These are phyloP conservation scores for Candida sp. DNA, from an alignment of 1,139 yeast genomes.

Conservation along the genomic window DNA sequence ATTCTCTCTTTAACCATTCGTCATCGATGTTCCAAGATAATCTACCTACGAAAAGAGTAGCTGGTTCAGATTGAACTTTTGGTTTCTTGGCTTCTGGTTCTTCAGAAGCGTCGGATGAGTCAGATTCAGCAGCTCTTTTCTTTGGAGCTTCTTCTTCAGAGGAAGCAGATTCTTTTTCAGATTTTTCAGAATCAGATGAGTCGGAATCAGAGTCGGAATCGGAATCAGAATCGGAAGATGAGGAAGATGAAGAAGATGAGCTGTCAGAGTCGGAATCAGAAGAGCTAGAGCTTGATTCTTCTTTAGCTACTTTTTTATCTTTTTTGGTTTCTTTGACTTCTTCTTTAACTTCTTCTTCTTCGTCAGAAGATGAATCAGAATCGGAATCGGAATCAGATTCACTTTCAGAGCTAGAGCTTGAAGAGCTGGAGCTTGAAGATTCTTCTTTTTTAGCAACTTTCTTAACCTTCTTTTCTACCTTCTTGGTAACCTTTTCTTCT, in stretches of 20 bases:
- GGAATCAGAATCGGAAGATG: slow-evolving; percentile 13
- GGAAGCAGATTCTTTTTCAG: slow-evolving; percentile 13
- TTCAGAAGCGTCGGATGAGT: slow-evolving; percentile 30
- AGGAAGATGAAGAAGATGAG: slow-evolving; percentile 7
- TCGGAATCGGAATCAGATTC: slow-evolving; percentile 6
- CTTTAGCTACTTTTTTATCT: slow-evolving; percentile 6
- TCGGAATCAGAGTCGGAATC: slow-evolving; percentile 16
- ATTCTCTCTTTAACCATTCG: slow-evolving; percentile 87
- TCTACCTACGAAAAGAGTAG: slow-evolving; percentile 94
- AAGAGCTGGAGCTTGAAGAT: slow-evolving; percentile 19
- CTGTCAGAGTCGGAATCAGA: slow-evolving; percentile 21
- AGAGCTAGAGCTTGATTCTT: slow-evolving; percentile 6
- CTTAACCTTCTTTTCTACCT: slow-evolving; percentile 14
- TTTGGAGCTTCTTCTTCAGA: slow-evolving; percentile 18
- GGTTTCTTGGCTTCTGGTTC: slow-evolving; percentile 35
- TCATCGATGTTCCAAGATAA: slow-evolving; percentile 97
- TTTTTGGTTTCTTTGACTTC: slow-evolving; percentile 16
- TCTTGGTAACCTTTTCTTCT: slow-evolving; percentile 14
- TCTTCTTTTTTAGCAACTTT: slow-evolving; percentile 15
- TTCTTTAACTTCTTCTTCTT: slow-evolving; percentile 12
- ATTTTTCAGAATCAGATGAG: slow-evolving; percentile 17
- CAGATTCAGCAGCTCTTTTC: slow-evolving; percentile 31
- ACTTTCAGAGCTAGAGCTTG: slow-evolving; percentile 19
- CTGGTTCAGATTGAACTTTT: slow-evolving; percentile 53
- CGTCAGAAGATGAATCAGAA: slow-evolving; percentile 13